Conservation (phyloP, 225 moss, liverwort and hornwort species). For the Neckera pumila region DNA sequence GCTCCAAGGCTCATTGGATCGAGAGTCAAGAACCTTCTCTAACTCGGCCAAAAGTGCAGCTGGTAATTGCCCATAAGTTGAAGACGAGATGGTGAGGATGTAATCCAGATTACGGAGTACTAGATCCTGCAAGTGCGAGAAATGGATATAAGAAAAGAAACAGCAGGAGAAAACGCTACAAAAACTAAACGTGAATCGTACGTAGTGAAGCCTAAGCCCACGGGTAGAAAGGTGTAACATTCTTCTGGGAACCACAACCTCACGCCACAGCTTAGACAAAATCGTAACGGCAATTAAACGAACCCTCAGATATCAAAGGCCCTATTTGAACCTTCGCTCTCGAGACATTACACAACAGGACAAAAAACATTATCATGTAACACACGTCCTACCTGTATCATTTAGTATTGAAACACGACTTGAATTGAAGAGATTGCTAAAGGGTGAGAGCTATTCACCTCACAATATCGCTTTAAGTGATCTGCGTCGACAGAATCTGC, state of each 20-base stretch:
- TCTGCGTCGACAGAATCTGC: constrained; percentile 90
- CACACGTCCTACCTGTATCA: not conserved
- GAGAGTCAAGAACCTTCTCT: constrained; percentile 69
- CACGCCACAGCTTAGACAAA: not conserved
- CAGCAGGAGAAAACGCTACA: not conserved
- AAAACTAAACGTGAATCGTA: not conserved
- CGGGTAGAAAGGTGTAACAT: not conserved
- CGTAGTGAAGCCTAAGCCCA: not conserved
- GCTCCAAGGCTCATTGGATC: constrained; percentile 77
- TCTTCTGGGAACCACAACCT: not conserved
- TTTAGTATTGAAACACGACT: not conserved
- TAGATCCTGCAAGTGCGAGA: constrained; percentile 53
- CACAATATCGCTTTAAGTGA: constrained; percentile 72
- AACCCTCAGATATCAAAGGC: not conserved
- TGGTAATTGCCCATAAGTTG: constrained; percentile 63
- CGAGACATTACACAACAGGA: not conserved
- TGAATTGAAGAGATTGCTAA: not conserved
- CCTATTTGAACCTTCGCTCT: not conserved
- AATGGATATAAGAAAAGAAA: not conserved
- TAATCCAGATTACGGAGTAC: constrained; percentile 77
- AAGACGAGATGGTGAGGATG: constrained; percentile 79
- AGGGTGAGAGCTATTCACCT: constrained; percentile 37
- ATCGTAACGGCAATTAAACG: not conserved
- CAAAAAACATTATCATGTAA: not conserved
- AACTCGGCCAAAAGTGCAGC: constrained; percentile 65